These are phyloP conservation scores for Ascochyta clinopodiicola DNA, from an alignment of 2,329 filamentous ascomycete species.

Conservation along the genomic window DNA sequence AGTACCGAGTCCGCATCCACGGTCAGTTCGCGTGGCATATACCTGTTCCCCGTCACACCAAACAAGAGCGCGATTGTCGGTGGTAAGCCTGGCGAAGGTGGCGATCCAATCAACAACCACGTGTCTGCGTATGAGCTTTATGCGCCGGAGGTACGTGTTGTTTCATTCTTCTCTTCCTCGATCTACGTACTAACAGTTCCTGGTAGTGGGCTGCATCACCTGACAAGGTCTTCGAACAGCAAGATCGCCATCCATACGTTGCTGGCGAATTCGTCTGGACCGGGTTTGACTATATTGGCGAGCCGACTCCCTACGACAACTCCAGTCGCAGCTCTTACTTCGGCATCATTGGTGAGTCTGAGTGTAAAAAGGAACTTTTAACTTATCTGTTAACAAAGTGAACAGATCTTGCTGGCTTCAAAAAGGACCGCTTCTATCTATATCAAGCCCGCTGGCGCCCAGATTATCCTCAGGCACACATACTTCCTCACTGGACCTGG, in stretches of 20 bases:
- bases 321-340: slow-evolving; percentile 60
- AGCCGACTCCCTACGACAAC: slow-evolving; percentile 57
- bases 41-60: slow-evolving; percentile 59
- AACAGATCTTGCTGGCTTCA: slow-evolving; percentile 61
- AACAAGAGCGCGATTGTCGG: slow-evolving; percentile 50
- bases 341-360: slow-evolving; percentile 54
- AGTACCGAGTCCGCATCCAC: slow-evolving; percentile 47
- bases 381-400: not conserved
- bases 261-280: slow-evolving; percentile 64
- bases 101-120: slow-evolving; percentile 45
- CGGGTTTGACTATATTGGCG: slow-evolving; percentile 59
- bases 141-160: slow-evolving; percentile 30
- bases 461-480: slow-evolving; percentile 56
- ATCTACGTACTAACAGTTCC: not conserved
- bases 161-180: not conserved
- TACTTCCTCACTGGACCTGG: slow-evolving; percentile 65
- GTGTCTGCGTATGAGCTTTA: slow-evolving; percentile 63
- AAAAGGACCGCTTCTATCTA: slow-evolving; percentile 62
- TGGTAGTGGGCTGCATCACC: slow-evolving; percentile 55
- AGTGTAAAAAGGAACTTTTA: too few species aligned
- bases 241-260: slow-evolving; percentile 58
- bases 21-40: slow-evolving; percentile 60
- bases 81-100: slow-evolving; percentile 37
- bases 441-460: slow-evolving; percentile 63
- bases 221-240: slow-evolving; percentile 60